phyloP scores from a whole-genome alignment of 2,329 filamentous ascomycete genomes.

The Pezicula neosporulosa region DNA sequence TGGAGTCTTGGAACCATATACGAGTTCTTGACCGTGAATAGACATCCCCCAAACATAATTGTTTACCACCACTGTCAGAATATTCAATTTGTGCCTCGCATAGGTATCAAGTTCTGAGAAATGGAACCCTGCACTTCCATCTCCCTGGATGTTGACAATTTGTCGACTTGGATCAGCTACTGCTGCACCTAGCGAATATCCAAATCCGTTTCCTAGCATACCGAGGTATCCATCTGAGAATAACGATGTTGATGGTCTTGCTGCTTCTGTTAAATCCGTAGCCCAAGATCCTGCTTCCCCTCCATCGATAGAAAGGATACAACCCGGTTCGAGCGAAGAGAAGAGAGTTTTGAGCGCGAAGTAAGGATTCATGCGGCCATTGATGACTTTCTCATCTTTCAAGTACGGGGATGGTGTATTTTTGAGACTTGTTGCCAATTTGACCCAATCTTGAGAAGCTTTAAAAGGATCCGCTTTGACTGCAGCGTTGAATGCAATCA shows the following conservation, averaged over 20 bases:
- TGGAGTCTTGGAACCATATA: constrained; percentile 1
- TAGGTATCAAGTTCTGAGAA: constrained; percentile 42
- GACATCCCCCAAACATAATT: too few species aligned
- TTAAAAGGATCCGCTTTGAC: constrained; percentile 16
- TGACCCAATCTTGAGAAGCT: too few species aligned
- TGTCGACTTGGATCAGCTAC: constrained; percentile 34
- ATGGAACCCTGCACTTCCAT: constrained; percentile 42
- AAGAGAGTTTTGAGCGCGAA: constrained; percentile 36
- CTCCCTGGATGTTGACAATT: constrained; percentile 41
- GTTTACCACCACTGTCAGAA: constrained; percentile 35
- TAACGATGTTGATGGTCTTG: constrained; percentile 23
- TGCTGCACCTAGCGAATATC: constrained; percentile 39
- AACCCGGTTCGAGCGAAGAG: constrained; percentile 28
- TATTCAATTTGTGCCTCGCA: constrained; percentile 33
- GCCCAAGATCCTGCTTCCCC: constrained; percentile 36
- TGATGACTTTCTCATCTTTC: constrained; percentile 3
- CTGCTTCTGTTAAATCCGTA: constrained; percentile 26
- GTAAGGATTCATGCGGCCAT: constrained; percentile 37
- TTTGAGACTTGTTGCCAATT: too few species aligned
- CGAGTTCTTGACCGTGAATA: too few species aligned
- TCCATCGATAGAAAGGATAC: constrained; percentile 37
- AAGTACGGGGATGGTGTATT: too few species aligned
- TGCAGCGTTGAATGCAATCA: constrained; percentile 22
- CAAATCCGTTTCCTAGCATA: constrained; percentile 43
- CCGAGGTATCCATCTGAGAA: constrained; percentile 35